Conservation (phyloP, 2,329 filamentous ascomycete species). For the Neurospora sp. region DNA sequence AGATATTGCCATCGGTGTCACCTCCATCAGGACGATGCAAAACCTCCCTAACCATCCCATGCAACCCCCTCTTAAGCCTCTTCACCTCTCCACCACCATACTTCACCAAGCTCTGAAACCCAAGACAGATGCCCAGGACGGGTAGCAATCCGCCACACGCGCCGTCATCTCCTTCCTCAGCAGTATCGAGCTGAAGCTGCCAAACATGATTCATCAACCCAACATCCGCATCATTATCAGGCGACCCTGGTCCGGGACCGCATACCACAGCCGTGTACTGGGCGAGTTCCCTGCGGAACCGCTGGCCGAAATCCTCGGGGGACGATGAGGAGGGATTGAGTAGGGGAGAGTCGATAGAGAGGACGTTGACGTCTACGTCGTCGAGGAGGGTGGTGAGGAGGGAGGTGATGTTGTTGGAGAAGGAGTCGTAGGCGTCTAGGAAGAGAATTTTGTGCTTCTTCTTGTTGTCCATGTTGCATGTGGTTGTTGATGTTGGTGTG, state of each 20-base stretch:
- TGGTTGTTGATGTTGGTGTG: background rate
- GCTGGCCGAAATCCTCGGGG: background rate
- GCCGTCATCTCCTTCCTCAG: slow-evolving; percentile 27
- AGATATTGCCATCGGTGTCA: slow-evolving; percentile 46
- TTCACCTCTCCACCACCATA: slow-evolving; percentile 58
- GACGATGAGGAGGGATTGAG: slow-evolving; percentile 25
- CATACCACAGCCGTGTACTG: slow-evolving; percentile 78
- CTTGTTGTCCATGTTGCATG: background rate
- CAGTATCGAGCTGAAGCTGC: slow-evolving; percentile 43
- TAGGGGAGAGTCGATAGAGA: slow-evolving; percentile 60
- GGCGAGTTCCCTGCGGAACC: slow-evolving; percentile 39
- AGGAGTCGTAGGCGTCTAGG: slow-evolving; percentile 93
- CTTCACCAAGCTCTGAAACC: slow-evolving; percentile 72
- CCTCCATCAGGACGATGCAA: slow-evolving; percentile 33
- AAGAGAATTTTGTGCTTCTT: slow-evolving; percentile 55
- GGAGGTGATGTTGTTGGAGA: slow-evolving; percentile 87
- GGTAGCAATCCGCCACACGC: slow-evolving; percentile 47
- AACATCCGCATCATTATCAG: slow-evolving; percentile 61
- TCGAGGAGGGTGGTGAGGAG: slow-evolving; percentile 60
- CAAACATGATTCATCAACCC: slow-evolving; percentile 75
- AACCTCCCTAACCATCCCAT: slow-evolving; percentile 69
- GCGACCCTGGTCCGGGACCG: slow-evolving; percentile 83
- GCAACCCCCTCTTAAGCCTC: slow-evolving; percentile 61
- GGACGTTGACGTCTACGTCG: slow-evolving; percentile 55
- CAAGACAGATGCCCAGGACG: slow-evolving; percentile 79